Base-by-base conservation (phyloP, 179 eudicot genomes). In the Amaranthus tricolor region DNA sequence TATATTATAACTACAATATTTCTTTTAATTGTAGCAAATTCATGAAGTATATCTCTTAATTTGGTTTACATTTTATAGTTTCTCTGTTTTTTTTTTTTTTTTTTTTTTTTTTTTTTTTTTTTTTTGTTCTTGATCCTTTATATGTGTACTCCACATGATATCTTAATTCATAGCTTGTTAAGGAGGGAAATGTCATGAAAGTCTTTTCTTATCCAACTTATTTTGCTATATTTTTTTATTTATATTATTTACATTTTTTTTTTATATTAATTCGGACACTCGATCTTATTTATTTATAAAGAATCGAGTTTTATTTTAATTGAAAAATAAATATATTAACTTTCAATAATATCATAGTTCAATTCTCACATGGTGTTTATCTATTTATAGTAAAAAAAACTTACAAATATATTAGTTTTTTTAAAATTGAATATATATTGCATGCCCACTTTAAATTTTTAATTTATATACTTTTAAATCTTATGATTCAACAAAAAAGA, bases 171-270 rank as follows among this genome's bases (percentile, higher is more conserved):
- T 31, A 51, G 72, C 72, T 77, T 72, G 76, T 72, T 51, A 65
- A 63, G 64, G 60, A 72, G 80, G 74, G 74, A 68, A 76, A 69
- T 68, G 71, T 63, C 40, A 31, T 31, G 40, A 31, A 31, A 31
- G 2, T 31, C 40, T 31, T 31, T 31, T 31, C 40, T 31, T 31
- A 31, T 31, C 3, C 40, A 31, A 31, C 40, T 31, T 31, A 31
- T 31, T 31, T 31, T 31, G 40, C 40, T 31, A 2, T 31, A 31
- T 31, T 31, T 31, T 31, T 31, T 4, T 31, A 31, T 63, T 54
- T 58, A 49, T 75, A 20, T 61, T 16, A 65, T 21, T 79, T 63
- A 73, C 76, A 78, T 66, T 67, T 55, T 43, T 56, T 44, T 56
- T 66, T 74, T 66, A 24, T 44, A 13, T 17, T 17, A 20, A 7